Conservation (phyloP, 2,329 filamentous ascomycete species). For the Penicillium crustosum region DNA sequence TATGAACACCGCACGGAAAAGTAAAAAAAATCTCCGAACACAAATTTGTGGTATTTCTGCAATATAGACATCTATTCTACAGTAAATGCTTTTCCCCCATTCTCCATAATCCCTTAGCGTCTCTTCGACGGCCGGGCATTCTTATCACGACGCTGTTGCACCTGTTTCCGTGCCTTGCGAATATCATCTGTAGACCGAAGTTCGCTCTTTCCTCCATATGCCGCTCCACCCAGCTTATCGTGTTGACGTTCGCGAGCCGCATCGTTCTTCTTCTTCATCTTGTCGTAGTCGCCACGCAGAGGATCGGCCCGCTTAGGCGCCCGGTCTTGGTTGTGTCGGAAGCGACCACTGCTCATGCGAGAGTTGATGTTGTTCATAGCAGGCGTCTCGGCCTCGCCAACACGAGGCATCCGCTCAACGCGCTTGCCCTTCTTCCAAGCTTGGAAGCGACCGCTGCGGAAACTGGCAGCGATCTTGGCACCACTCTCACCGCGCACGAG, state of each 20-base stretch:
- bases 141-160: slow-evolving; percentile 78
- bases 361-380: slow-evolving; percentile 31
- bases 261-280: slow-evolving; percentile 83
- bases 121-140: slow-evolving; percentile 74
- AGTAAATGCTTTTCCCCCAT: not conserved
- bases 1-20: not conserved
- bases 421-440: slow-evolving; percentile 86
- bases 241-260: slow-evolving; percentile 73
- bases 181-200: slow-evolving; percentile 82
- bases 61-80: slow-evolving; percentile 19
- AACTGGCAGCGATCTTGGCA: slow-evolving; percentile 91
- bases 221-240: slow-evolving; percentile 30
- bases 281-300: slow-evolving; percentile 84
- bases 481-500: slow-evolving; percentile 88
- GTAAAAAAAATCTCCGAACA: slow-evolving; percentile 2
- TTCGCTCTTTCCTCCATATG: slow-evolving; percentile 71
- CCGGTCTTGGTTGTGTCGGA: slow-evolving; percentile 81
- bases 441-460: slow-evolving; percentile 92
- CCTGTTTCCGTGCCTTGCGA: slow-evolving; percentile 72
- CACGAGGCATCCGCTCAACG: slow-evolving; percentile 72
- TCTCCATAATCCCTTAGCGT: slow-evolving; percentile 27
- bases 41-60: slow-evolving; percentile 17
- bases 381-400: slow-evolving; percentile 73
- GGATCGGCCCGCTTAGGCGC: slow-evolving; percentile 94
- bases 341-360: slow-evolving; percentile 54